Evolutionary conservation across 306 rosid genomes (phyloP), one percentile per base, ranked within the genome.

Genomic region (Adenanthera pavonina): DNA sequence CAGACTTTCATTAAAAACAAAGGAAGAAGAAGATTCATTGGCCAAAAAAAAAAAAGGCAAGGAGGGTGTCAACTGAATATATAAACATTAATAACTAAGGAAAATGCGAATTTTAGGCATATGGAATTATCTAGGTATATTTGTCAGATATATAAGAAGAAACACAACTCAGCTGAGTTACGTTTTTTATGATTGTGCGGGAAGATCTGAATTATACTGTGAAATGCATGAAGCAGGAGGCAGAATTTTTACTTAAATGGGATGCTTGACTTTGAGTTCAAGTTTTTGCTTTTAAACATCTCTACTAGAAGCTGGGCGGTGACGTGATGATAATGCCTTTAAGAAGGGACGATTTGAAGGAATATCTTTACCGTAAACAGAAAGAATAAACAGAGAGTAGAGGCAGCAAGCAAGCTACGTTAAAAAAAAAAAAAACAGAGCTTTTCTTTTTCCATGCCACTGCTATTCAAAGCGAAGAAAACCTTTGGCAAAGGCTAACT

Each of bases 401-500:
- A 83, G 52, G 78, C 79, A 77, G 81, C 61, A 80, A 86, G 75
- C 19, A 48, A 76, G 53, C 60, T 76, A 49, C 9, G 41, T 48
- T 49, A 78, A 66, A 67, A 65, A 72, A 51, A 19, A 56, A 73
- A 59, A 78, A 72, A 73, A 64, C n/a, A n/a, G 54, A 53, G 47
- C 33, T 53, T 62, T 77, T 65, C 75, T 44, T 69, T 85, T 41
- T 44, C 41, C 43, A 41, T 19, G 49, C 68, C 36, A 65, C 60
- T 52, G 48, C 71, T 76, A 59, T 53, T 81, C 80, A 78, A 51
- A 77, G 61, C 62, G 78, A 78, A 78, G 70, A 71, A 65, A 75
- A 48, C 33, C 86, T 85, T 85, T 83, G 40, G 51, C 74, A 87
- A 90, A 89, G 89, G 91, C 84, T 85, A 89, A 68, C 70, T 64